Conservation (phyloP, 495 filamentous ascomycete genomes). For the Viridothelium virens region DNA sequence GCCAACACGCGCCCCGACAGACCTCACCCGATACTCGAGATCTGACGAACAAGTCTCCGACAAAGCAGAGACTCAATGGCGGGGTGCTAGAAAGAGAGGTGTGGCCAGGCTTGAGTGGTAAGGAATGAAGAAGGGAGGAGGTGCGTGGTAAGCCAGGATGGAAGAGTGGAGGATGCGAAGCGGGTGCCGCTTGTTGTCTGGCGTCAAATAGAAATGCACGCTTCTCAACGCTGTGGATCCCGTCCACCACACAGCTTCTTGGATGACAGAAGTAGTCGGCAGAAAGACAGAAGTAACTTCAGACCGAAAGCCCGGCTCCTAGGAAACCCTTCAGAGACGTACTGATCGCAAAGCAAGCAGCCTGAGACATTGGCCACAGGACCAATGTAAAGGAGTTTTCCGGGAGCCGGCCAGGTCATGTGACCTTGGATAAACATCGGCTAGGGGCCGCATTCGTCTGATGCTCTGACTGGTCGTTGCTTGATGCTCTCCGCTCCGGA, state of each 20-base stretch:
- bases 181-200: conserved; percentile 9
- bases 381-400: neutral
- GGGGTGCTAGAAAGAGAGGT: neutral
- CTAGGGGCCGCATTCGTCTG: neutral
- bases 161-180: neutral
- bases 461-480: neutral
- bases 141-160: conserved; percentile 9
- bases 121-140: conserved; percentile 1
- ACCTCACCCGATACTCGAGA: neutral
- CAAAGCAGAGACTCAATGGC: neutral
- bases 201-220: conserved; percentile 7
- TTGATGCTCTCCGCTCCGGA: conserved; percentile 22
- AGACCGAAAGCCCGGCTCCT: neutral
- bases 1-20: conserved; percentile 1
- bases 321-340: neutral
- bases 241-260: neutral
- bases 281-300: neutral
- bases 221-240: neutral
- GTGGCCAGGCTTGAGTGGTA: neutral
- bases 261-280: conserved; percentile 4
- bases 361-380: neutral
- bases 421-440: neutral
- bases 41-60: neutral
- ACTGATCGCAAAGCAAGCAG: neutral
- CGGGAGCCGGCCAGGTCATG: neutral